Percentiles rank a stretch among this genome's conserved stretches.
phyloP scores from a whole-genome alignment of 1,284 basidiomycete species.

The Kalmanozyma brasiliensis region DNA sequence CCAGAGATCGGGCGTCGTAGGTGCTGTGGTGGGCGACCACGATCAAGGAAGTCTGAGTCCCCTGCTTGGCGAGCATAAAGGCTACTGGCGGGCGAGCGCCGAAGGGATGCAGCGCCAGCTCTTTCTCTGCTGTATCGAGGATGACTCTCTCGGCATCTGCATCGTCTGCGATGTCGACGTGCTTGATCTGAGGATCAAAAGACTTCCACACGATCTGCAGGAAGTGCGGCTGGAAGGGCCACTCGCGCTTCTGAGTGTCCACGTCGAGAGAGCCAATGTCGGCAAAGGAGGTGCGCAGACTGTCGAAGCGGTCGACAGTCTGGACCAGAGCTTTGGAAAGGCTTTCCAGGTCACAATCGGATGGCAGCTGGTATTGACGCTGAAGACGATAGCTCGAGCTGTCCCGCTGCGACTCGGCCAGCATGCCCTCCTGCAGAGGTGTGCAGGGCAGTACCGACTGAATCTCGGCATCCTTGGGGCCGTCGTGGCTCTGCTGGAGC shows the following conservation, averaged over 20 bases:
- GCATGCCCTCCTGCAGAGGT: constrained; percentile 62
- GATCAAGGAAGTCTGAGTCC: constrained; percentile 18
- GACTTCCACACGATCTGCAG: constrained; percentile 46
- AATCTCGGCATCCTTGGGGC: constrained; percentile 3
- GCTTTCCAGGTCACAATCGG: constrained; percentile 26
- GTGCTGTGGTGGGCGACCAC: constrained; percentile 57
- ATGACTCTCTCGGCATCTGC: constrained; percentile 19
- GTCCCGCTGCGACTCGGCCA: constrained; percentile 59
- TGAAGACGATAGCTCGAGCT: constrained; percentile 53
- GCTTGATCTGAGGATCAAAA: constrained; percentile 9
- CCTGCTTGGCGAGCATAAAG: constrained; percentile 37
- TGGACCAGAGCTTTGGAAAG: constrained; percentile 34
- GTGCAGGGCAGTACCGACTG: constrained; percentile 51
- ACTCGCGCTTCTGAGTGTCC: neutral
- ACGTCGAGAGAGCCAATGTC: constrained; percentile 33
- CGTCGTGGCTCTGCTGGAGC: constrained; percentile 9
- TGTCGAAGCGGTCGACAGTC: constrained; percentile 40
- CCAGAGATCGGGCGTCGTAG: constrained; percentile 58
- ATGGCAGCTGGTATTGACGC: constrained; percentile 57
- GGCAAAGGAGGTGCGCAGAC: constrained; percentile 59
- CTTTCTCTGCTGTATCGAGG: constrained; percentile 3
- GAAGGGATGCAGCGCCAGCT: constrained; percentile 28
- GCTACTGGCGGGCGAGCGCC: constrained; percentile 26
- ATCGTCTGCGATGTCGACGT: constrained; percentile 6
- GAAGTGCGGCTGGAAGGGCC: constrained; percentile 47